phyloP scores from a whole-genome alignment of 345 rosid species.

The Abelmoschus esculentus region DNA sequence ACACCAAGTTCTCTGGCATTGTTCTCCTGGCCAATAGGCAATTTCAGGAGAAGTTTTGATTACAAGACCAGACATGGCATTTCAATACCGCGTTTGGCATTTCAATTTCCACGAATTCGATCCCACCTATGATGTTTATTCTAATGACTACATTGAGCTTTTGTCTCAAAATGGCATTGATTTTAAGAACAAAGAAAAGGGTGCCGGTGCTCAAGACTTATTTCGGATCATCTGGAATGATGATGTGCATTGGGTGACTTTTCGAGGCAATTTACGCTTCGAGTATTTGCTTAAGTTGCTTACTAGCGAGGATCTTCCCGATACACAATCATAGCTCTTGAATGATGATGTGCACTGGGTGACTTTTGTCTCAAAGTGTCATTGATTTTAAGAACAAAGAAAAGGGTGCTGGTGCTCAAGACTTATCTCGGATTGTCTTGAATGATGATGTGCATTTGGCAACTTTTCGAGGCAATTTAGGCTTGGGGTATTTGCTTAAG shows the following conservation, averaged over 20 bases:
- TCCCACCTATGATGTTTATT: constrained; percentile 42
- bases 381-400: too few species aligned
- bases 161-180: constrained; percentile 54
- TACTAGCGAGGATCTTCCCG: constrained; percentile 52
- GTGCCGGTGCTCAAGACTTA: constrained; percentile 32
- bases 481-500: too few species aligned
- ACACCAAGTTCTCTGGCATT: too few species aligned
- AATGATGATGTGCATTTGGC: too few species aligned
- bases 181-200: constrained; percentile 47
- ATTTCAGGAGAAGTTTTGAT: constrained; percentile 54
- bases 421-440: too few species aligned
- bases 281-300: constrained; percentile 63
- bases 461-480: too few species aligned
- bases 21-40: constrained; percentile 36
- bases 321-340: not conserved
- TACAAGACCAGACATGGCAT: constrained; percentile 33
- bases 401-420: too few species aligned
- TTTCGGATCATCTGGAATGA: too few species aligned
- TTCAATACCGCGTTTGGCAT: constrained; percentile 59
- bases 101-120: constrained; percentile 65
- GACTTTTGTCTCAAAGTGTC: too few species aligned
- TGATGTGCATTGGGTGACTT: constrained; percentile 49
- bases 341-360: too few species aligned
- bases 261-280: constrained; percentile 65
- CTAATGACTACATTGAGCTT: constrained; percentile 55